Conservation (phyloP, 2,329 filamentous ascomycete species). For the Aschersonia sp. region DNA sequence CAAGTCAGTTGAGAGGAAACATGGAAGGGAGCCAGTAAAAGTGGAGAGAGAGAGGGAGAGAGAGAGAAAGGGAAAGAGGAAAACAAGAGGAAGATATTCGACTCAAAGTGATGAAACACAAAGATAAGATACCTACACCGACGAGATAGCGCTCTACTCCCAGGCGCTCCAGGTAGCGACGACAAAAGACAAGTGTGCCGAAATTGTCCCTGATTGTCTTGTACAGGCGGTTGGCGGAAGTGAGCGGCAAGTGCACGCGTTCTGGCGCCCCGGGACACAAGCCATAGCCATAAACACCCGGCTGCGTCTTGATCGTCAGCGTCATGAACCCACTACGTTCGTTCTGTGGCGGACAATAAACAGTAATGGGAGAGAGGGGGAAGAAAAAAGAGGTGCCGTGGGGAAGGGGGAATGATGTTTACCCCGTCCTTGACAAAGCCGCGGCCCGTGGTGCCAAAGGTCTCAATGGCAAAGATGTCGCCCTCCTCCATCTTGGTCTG, state of each 20-base stretch:
- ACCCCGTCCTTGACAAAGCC: conserved; percentile 24
- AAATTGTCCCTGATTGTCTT: conserved; percentile 95
- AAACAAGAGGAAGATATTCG: too few species aligned
- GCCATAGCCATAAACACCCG: conserved; percentile 65
- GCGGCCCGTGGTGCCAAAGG: conserved; percentile 85
- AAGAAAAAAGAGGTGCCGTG: not conserved
- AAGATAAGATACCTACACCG: conserved; percentile 41
- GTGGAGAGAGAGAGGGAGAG: too few species aligned
- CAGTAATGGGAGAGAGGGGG: not conserved
- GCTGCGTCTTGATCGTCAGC: conserved; percentile 61
- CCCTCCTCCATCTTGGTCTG: conserved; percentile 97
- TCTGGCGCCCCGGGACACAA: conserved; percentile 58
- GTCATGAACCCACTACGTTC: conserved; percentile 21
- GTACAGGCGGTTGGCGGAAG: conserved; percentile 72
- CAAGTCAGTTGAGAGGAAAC: too few species aligned
- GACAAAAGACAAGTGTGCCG: conserved; percentile 79
- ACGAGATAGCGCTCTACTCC: conserved; percentile 90
- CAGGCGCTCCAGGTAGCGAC: conserved; percentile 81
- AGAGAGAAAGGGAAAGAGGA: too few species aligned
- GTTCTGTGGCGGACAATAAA: too few species aligned
- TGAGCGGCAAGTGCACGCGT: conserved; percentile 53
- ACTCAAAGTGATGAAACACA: not conserved
- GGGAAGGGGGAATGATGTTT: not conserved
- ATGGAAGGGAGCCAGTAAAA: too few species aligned
- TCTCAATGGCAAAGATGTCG: conserved; percentile 90